Conservation (phyloP, 768 basidiomycete species). For the Termitomyces sp. region DNA sequence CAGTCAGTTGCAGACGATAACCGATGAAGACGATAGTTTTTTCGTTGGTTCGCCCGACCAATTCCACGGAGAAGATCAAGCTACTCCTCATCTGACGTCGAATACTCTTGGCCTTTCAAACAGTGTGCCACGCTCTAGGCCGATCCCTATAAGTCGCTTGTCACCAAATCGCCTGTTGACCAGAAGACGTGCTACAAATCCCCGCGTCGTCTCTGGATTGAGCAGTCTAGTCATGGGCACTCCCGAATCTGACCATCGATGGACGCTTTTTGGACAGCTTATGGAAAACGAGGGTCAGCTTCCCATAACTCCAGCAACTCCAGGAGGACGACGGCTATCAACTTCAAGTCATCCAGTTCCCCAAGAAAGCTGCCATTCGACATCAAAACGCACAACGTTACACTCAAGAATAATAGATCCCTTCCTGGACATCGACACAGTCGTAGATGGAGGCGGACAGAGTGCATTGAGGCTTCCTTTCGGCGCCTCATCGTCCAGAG, state of each 20-base stretch:
- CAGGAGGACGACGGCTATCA: slow-evolving; percentile 12
- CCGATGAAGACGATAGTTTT: neutral
- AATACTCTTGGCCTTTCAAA: slow-evolving; percentile 5
- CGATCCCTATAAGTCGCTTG: slow-evolving; percentile 20
- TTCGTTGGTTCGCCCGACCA: slow-evolving; percentile 29
- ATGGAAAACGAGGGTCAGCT: slow-evolving; percentile 65
- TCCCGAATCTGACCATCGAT: slow-evolving; percentile 36
- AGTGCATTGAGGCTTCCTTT: neutral
- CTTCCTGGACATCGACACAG: slow-evolving; percentile 12
- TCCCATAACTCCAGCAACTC: slow-evolving; percentile 18
- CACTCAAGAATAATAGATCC: slow-evolving; percentile 14
- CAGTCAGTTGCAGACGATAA: neutral
- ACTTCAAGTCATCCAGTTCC: neutral
- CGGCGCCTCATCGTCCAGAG: slow-evolving; percentile 3
- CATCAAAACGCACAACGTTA: neutral
- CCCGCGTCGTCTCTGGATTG: slow-evolving; percentile 18
- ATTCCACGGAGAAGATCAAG: slow-evolving; percentile 11
- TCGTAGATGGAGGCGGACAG: slow-evolving; percentile 5
- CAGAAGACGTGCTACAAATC: slow-evolving; percentile 14
- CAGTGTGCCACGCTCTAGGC: slow-evolving; percentile 17
- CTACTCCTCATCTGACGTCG: slow-evolving; percentile 2
- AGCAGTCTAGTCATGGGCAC: slow-evolving; percentile 12
- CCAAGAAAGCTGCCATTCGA: neutral
- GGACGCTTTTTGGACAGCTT: slow-evolving; percentile 69
- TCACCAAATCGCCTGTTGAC: slow-evolving; percentile 20